Conservation (phyloP, 768 basidiomycete genomes). For the Podaxis rugospora region DNA sequence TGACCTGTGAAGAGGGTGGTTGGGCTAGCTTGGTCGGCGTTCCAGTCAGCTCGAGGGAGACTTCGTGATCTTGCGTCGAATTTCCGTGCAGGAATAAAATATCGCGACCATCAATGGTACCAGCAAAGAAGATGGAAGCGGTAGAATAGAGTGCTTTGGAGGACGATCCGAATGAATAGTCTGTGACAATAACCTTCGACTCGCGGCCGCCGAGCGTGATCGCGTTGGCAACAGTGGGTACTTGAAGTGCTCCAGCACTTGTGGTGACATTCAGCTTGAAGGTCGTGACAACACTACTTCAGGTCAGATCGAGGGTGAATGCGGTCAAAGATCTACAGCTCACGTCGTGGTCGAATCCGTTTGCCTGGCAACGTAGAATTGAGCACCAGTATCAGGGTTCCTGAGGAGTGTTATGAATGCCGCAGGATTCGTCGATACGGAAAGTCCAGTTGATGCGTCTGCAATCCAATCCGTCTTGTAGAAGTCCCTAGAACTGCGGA, state of each 20-base stretch:
- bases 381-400: conserved; percentile 63
- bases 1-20: conserved; percentile 23
- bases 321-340: conserved; percentile 18
- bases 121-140: conserved; percentile 66
- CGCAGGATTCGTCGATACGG: conserved; percentile 34
- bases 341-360: conserved; percentile 63
- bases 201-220: conserved; percentile 67
- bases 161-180: conserved; percentile 62
- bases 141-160: conserved; percentile 66
- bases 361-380: conserved; percentile 72
- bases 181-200: conserved; percentile 68
- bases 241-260: conserved; percentile 41
- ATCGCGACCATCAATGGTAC: conserved; percentile 56
- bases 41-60: conserved; percentile 41
- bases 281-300: conserved; percentile 36
- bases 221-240: conserved; percentile 49
- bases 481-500: conserved; percentile 75
- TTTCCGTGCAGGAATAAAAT: conserved; percentile 62
- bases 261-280: conserved; percentile 64
- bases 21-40: conserved; percentile 34
- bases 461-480: conserved; percentile 76
- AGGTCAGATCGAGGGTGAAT: background rate
- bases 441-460: conserved; percentile 48
- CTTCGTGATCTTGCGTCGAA: conserved; percentile 50
- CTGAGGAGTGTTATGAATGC: conserved; percentile 58